Conservation (phyloP, 2,329 filamentous ascomycete genomes). For the Tolypocladium amazonense region DNA sequence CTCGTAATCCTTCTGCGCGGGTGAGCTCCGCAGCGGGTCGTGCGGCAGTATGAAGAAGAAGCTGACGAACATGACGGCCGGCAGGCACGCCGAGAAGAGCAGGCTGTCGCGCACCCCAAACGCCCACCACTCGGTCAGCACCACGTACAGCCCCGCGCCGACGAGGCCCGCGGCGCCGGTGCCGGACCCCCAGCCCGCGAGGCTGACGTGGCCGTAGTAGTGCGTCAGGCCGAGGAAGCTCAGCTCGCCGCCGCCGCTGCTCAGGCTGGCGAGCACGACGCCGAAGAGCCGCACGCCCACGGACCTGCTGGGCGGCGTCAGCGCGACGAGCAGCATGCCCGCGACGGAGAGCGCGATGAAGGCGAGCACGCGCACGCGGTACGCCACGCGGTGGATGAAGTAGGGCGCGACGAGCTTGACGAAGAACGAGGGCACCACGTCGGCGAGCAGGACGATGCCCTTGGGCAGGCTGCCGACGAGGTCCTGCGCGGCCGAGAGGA, state of each 20-base stretch:
- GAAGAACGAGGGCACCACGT: constrained; percentile 81
- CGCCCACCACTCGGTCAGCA: constrained; percentile 70
- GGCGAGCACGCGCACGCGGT: constrained; percentile 60
- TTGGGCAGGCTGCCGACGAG: constrained; percentile 90
- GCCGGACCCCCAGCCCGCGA: constrained; percentile 87
- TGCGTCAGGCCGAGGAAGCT: constrained; percentile 88
- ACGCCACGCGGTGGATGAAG: constrained; percentile 83
- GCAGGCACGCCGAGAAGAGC: constrained; percentile 68
- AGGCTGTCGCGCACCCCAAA: constrained; percentile 66
- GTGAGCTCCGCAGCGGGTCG: constrained; percentile 45
- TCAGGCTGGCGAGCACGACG: constrained; percentile 74
- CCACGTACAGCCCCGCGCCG: constrained; percentile 78
- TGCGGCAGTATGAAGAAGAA: constrained; percentile 76
- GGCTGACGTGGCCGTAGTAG: constrained; percentile 78
- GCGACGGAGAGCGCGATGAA: constrained; percentile 67
- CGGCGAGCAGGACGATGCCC: constrained; percentile 82
- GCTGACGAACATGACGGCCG: constrained; percentile 69
- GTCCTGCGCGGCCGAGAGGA: constrained; percentile 89
- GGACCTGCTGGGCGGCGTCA: constrained; percentile 57
- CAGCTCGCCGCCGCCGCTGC: constrained; percentile 78
- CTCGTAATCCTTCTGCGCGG: constrained; percentile 40
- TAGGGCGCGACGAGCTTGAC: constrained; percentile 86
- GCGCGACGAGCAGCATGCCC: constrained; percentile 83
- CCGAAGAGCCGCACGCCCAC: constrained; percentile 71
- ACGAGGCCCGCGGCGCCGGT: constrained; percentile 82